Percentiles rank a stretch among this genome's conserved stretches.
Evolutionary conservation across 2,329 filamentous ascomycete genomes (phyloP).

Genomic region (Trichoderma sp.): DNA sequence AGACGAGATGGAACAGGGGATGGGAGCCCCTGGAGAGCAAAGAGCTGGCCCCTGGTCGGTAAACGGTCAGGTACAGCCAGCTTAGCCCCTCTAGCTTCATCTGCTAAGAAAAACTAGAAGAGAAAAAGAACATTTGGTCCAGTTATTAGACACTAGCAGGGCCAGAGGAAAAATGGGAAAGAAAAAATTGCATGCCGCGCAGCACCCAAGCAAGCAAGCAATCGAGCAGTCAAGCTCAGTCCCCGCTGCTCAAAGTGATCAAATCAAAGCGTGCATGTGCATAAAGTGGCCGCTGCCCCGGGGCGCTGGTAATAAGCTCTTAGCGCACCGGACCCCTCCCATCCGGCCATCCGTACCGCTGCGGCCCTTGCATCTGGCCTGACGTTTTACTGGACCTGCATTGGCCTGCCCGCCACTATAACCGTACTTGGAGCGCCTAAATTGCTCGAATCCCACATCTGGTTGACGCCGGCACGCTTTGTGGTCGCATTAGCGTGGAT

Average conservation of each 20-base stretch:
- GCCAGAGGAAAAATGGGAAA: neutral
- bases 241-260: neutral
- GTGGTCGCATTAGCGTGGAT: slow-evolving; percentile 8
- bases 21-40: neutral
- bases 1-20: neutral
- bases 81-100: neutral
- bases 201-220: neutral
- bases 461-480: slow-evolving; percentile 9
- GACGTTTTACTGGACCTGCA: slow-evolving; percentile 14
- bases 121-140: neutral
- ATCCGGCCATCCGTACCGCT: slow-evolving; percentile 24
- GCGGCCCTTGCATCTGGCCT: slow-evolving; percentile 2
- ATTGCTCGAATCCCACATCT: neutral
- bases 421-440: slow-evolving; percentile 1
- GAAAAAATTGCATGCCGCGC: neutral
- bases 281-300: slow-evolving; percentile 20
- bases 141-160: neutral
- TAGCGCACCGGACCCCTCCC: slow-evolving; percentile 23
- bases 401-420: slow-evolving; percentile 10
- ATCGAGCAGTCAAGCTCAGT: neutral
- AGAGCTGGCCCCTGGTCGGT: neutral
- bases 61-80: neutral
- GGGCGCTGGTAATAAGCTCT: slow-evolving; percentile 19
- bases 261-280: slow-evolving; percentile 20
- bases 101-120: neutral